phyloP scores from a whole-genome alignment of 176 grass and related monocot genomes.

The Puya raimondii region DNA sequence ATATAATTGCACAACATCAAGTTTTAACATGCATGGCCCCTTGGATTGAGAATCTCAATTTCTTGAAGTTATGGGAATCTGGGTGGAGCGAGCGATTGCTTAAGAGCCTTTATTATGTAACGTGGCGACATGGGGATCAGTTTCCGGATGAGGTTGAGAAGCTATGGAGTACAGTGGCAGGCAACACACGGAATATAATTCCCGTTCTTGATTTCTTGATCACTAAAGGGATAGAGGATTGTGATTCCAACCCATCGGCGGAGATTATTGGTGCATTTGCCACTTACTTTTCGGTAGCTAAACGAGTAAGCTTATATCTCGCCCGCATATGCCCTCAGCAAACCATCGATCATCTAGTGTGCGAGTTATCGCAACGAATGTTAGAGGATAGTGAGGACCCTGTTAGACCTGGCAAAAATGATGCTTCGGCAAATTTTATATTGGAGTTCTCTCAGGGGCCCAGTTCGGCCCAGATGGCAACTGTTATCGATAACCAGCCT shows the following conservation, averaged over 20 bases:
- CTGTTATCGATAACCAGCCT: constrained; percentile 69
- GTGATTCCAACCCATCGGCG: constrained; percentile 90
- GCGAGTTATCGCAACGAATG: constrained; percentile 93
- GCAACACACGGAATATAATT: constrained; percentile 90
- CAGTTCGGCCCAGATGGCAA: constrained; percentile 46
- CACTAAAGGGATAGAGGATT: constrained; percentile 92
- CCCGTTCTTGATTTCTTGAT: constrained; percentile 98
- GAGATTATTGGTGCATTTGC: constrained; percentile 96
- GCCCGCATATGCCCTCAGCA: constrained; percentile 93
- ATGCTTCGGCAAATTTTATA: constrained; percentile 66
- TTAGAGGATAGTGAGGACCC: constrained; percentile 78
- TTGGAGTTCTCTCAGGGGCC: constrained; percentile 95
- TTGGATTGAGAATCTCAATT: constrained; percentile 99
- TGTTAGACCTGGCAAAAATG: constrained; percentile 54
- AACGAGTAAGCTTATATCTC: constrained; percentile 96
- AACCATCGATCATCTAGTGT: constrained; percentile 93
- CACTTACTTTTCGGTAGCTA: constrained; percentile 91
- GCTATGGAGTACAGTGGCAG: constrained; percentile 93
- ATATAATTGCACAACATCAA: constrained; percentile 98
- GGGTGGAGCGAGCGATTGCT: constrained; percentile 88
- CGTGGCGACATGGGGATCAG: constrained; percentile 93
- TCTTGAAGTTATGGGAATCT: constrained; percentile 79
- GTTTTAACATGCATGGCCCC: constrained; percentile 97
- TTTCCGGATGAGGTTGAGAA: constrained; percentile 99
- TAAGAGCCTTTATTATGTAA: constrained; percentile 98